Evolutionary conservation across 805 yeast species (phyloP), one percentile per base, ranked within the genome.

Genomic region (Wickerhamomyces hampshirensis): DNA sequence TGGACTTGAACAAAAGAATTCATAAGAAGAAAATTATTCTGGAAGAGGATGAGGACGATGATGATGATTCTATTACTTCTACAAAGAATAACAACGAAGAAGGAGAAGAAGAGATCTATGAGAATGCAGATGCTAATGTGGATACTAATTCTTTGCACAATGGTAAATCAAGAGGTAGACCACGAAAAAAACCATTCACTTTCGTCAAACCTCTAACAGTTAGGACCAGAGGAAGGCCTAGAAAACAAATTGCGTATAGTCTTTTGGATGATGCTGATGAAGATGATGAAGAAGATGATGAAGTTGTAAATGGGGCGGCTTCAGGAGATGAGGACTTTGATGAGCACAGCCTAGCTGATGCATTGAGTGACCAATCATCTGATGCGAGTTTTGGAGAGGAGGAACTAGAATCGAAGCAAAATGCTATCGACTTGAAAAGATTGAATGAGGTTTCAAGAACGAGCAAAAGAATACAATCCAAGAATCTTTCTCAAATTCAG

Each of bases 31-130:
- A 51, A 28, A 51, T 37, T 8, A 55, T 49, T 13, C 45, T 47
- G 5, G 45, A 46, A 11, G 57, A 47, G 6, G 65, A 43, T 5
- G 56, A 48, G 5, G 38, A 36, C 10, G 56, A 46, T 6, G 52
- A 46, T 6, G 55, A 41, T 6, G 46, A 34, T 1, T n/a, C n/a
- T n/a, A n/a, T n/a, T n/a, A n/a, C n/a, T n/a, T n/a, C n/a, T n/a
- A n/a, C n/a, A n/a, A n/a, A n/a, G n/a, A n/a, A n/a, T n/a, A n/a
- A n/a, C n/a, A n/a, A n/a, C n/a, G n/a, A 33, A 8, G 46, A 38
- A 6, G 43, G 33, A 6, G 21, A 45, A 13, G 17, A 33, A 41
- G 23, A 43, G 38, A n/a, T n/a, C n/a, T n/a, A n/a, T n/a, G n/a
- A 21, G 24, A 21, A 21, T 21, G 24, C 7, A 21, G 24, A 21